phyloP scores from a whole-genome alignment of 352 stramenopile genomes.

The Globisporangium cederbergense region DNA sequence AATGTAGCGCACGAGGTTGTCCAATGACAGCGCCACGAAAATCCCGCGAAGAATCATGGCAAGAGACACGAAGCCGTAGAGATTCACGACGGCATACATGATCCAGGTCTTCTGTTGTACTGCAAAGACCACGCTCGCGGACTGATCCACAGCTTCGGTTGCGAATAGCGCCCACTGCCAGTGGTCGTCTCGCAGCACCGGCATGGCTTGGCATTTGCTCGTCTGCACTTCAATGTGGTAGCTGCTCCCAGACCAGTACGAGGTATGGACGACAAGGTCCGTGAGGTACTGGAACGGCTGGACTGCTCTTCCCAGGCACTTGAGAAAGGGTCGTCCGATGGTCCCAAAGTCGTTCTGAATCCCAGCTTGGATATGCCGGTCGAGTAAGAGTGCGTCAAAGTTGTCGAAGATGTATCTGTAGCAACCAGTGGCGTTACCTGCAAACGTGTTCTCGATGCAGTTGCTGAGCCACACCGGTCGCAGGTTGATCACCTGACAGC shows the following conservation, averaged over 20 bases:
- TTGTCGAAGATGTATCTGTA: conserved; percentile 47
- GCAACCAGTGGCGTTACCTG: conserved; percentile 26
- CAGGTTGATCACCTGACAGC: conserved; percentile 38
- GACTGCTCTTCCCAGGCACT: conserved; percentile 34
- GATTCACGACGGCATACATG: conserved; percentile 19
- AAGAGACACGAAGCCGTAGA: conserved; percentile 44
- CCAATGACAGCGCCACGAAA: conserved; percentile 32
- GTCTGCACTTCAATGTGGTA: conserved; percentile 48
- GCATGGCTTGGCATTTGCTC: conserved; percentile 38
- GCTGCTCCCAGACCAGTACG: conserved; percentile 43
- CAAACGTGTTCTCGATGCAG: conserved; percentile 15
- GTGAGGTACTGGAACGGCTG: conserved; percentile 46
- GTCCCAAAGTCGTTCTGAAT: conserved; percentile 35
- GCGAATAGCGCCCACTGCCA: conserved; percentile 45
- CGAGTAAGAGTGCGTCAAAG: conserved; percentile 30
- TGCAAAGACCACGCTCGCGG: conserved; percentile 36
- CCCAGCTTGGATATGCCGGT: conserved; percentile 31
- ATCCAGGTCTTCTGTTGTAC: conserved; percentile 28
- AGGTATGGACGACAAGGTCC: conserved; percentile 48
- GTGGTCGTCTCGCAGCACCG: conserved; percentile 30
- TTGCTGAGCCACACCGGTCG: conserved; percentile 27
- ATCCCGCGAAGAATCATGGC: conserved; percentile 40
- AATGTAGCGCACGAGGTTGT: conserved; percentile 35
- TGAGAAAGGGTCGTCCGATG: conserved; percentile 37
- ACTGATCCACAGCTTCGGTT: conserved; percentile 30